Conservation (phyloP, 176 grass and related monocot species). For the Zoysia pacifica region DNA sequence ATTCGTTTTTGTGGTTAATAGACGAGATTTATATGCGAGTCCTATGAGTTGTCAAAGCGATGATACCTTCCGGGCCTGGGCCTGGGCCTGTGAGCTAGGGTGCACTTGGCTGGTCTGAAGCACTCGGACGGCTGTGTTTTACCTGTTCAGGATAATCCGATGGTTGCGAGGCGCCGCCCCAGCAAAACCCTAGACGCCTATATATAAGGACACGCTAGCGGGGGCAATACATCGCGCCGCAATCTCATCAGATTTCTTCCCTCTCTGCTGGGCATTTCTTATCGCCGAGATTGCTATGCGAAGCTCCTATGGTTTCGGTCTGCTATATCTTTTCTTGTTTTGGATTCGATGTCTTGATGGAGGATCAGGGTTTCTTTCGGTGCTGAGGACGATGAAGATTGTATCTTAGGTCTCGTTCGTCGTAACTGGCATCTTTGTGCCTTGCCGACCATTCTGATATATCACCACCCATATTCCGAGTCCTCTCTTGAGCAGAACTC, state of each 20-base stretch:
- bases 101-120: not conserved
- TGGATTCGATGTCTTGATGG: too few relatives aligned
- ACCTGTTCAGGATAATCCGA: not conserved
- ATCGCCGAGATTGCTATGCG: too few relatives aligned
- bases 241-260: not conserved
- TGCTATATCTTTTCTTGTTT: too few relatives aligned
- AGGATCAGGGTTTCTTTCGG: too few relatives aligned
- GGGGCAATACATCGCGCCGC: fast-evolving
- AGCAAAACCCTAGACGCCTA: conserved; percentile 36
- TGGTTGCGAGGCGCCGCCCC: not conserved
- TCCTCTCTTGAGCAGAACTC: conserved; percentile 10
- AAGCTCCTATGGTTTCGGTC: too few relatives aligned
- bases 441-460: conserved; percentile 98
- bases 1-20: not conserved
- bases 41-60: too few relatives aligned
- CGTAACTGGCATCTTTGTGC: conserved; percentile 79
- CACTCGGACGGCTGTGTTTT: conserved; percentile 29
- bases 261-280: too few relatives aligned
- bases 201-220: conserved; percentile 32
- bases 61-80: not conserved
- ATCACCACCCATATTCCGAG: conserved; percentile 99
- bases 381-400: conserved; percentile 54
- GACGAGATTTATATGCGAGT: not conserved
- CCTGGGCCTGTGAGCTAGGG: not conserved
- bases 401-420: conserved; percentile 89